phyloP scores from a whole-genome alignment of 2,329 filamentous ascomycete genomes.

The Aspergillus oerlinghausenensis region DNA sequence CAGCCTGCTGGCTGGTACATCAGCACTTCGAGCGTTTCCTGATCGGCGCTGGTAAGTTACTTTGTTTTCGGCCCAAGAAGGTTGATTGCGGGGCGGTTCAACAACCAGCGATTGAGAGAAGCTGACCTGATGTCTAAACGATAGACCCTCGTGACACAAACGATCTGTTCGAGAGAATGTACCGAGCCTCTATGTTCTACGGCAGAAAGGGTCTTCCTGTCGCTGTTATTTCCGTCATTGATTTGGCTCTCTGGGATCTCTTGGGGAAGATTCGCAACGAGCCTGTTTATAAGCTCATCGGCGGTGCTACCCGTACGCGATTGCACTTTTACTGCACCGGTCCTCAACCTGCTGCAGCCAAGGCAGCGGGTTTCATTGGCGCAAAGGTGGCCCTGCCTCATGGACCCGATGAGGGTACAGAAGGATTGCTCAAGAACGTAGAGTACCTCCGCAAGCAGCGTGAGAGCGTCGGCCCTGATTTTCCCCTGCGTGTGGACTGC shows the following conservation, averaged over 20 bases:
- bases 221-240: conserved; percentile 90
- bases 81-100: not conserved
- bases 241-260: conserved; percentile 88
- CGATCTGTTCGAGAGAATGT: conserved; percentile 93
- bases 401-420: conserved; percentile 79
- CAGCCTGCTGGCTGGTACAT: conserved; percentile 88
- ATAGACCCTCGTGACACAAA: conserved; percentile 84
- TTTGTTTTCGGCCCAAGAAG: not conserved
- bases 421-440: conserved; percentile 80
- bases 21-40: conserved; percentile 93
- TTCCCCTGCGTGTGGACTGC: conserved; percentile 91
- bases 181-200: conserved; percentile 93
- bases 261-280: conserved; percentile 87
- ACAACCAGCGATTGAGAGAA: not conserved
- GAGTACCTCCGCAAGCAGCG: conserved; percentile 83
- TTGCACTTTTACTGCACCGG: conserved; percentile 94
- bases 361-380: conserved; percentile 83
- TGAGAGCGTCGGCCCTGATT: conserved; percentile 79
- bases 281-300: conserved; percentile 91
- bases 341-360: conserved; percentile 73
- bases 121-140: not conserved
- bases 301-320: conserved; percentile 77
- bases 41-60: conserved; percentile 61
- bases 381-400: conserved; percentile 88
- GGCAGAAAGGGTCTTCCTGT: conserved; percentile 86